Base-by-base conservation (phyloP, 352 stramenopile genomes). In the Phytopythium vexans region DNA sequence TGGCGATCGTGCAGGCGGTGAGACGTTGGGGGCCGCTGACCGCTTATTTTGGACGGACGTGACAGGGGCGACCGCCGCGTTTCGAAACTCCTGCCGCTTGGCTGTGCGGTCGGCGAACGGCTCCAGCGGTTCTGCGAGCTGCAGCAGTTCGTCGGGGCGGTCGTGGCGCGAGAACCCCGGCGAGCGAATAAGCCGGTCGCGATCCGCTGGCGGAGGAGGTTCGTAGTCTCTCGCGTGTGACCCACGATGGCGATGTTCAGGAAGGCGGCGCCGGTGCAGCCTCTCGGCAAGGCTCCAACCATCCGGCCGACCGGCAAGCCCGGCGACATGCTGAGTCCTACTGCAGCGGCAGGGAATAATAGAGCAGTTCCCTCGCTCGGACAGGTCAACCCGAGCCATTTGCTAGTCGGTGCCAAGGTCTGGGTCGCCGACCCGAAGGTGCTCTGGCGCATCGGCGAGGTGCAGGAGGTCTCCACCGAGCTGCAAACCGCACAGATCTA, bases 401-500 rank as follows among this genome's bases (percentile, higher is more conserved):
- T 88, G 44, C 63, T 74, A 3, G 41, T 70, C 2, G 78, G 81
- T 14, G 63, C 58, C 10, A 89, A 89, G 60, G 83, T 94, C 36
- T 94, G 83, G 83, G 74, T 94, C 37, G 59, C 77, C 11, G 81
- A 94, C 49, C 56, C 78, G 21, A 86, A 82, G 43, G 75, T 88
- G 27, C 68, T 94, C 10, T 94, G 81, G 81, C 73, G 81, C n/a
- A 74, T 94, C 14, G 83, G 81, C 12, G 79, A 94, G 52, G 76
- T 94, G 12, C 77, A 88, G 48, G 48, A 49, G 4, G 60, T 92
- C 7, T 64, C 58, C 3, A 49, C 38, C 39, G 75, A 86, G 46
- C 58, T 74, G 15, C 72, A 77, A 49, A 78, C 65, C 2, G 78
- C 66, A 32, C 66, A 86, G 9, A 61, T 92, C 34, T 88, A 81